Evolutionary conservation across 1,284 basidiomycete species (phyloP), one percentile per base, ranked within the genome.

Genomic region (Lentinula novae-zelandiae): DNA sequence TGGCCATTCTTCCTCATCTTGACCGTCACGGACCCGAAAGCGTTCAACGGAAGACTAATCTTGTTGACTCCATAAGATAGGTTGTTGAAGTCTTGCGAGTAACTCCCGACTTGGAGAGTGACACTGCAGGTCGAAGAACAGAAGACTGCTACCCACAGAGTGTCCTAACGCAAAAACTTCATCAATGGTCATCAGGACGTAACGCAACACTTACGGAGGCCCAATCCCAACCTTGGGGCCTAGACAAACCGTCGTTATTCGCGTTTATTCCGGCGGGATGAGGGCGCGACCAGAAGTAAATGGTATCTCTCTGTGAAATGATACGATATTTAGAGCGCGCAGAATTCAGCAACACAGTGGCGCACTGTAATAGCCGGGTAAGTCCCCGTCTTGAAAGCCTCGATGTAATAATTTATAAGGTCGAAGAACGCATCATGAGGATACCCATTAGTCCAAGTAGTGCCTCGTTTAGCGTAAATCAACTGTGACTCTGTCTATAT

Each of bases 261-360:
- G 78, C 77, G n/a, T 64, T 67, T 0, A 83, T 83, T 22, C 63
- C 68, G 48, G 76, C 75, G 7, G 82, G 77, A 67, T 87, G 85
- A 27, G 84, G 81, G 54, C 85, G 78, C 31, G 82, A 80, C 81
- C 84, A 88, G 66, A 86, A 78, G 71, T 83, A 82, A 63, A 89
- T 80, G 40, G 76, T 74, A 68, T 89, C 86, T 27, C 8, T 46
- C 44, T 46, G 17, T 46, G 12, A 12, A 22, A 17, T 66, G 50
- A 10, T 33, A 42, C 12, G 44, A 3, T n/a, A 22, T 20, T 20
- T 46, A 27, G n/a, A 20, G 5, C 20, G 42, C 44, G 44, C 2
- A 22, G 6, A 38, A 38, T 3, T 1, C 7, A 46, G 7, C 5
- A 22, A 46, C 17, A 10, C 33, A 15, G 22, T 15, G 34, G 65